phyloP scores from a whole-genome alignment of 2,329 filamentous ascomycete genomes.

The Fusarium sp. region DNA sequence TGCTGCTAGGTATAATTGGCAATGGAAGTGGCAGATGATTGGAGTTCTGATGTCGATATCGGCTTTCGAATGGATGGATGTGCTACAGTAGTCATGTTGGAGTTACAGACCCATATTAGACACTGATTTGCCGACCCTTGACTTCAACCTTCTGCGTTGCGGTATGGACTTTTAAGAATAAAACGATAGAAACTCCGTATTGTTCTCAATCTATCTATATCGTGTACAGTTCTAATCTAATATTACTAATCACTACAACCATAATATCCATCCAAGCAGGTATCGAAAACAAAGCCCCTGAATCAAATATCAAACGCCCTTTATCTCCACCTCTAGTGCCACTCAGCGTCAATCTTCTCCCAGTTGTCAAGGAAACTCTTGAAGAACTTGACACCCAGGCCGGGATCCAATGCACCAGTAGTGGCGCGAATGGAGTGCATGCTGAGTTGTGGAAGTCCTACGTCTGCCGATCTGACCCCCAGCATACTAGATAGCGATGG shows the following conservation, averaged over 20 bases:
- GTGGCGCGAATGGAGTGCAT: conserved; percentile 96
- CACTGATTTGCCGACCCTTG: neutral
- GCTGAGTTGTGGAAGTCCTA: conserved; percentile 87
- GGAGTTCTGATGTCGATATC: neutral
- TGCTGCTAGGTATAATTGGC: neutral
- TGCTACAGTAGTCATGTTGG: neutral
- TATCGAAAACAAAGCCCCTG: conserved; percentile 8
- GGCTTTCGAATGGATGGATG: neutral
- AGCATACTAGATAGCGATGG: conserved; percentile 85
- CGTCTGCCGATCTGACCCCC: conserved; percentile 85
- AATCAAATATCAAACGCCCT: conserved; percentile 13
- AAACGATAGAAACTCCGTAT: neutral
- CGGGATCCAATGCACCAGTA: conserved; percentile 85
- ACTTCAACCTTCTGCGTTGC: neutral
- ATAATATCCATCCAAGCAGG: conserved; percentile 6
- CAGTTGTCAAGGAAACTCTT: conserved; percentile 88
- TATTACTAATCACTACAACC: conserved; percentile 1
- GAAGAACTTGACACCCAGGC: conserved; percentile 87
- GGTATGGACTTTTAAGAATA: neutral
- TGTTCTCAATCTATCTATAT: conserved; percentile 4
- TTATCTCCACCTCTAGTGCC: conserved; percentile 53
- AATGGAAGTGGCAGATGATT: neutral
- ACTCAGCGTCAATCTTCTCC: conserved; percentile 85
- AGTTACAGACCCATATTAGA: neutral
- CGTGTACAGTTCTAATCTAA: conserved; percentile 3